Conservation (phyloP, 1,139 yeast species). For the Candida dubliniensis region DNA sequence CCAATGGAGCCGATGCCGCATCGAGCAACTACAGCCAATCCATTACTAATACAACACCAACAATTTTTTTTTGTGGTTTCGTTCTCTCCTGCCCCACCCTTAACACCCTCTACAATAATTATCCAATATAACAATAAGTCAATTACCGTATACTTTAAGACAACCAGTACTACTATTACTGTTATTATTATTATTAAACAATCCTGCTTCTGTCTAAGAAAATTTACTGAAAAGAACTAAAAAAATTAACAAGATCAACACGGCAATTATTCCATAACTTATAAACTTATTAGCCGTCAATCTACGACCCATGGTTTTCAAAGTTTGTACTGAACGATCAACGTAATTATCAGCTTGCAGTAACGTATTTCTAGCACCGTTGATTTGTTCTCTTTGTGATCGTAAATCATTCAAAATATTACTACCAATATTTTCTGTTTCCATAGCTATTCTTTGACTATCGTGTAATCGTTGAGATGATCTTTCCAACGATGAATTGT, state of each 20-base stretch:
- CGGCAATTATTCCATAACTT: constrained; percentile 93
- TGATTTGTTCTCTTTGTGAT: constrained; percentile 90
- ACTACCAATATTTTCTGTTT: constrained; percentile 90
- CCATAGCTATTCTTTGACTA: constrained; percentile 86
- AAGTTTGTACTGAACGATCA: constrained; percentile 82
- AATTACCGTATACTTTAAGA: too few species aligned
- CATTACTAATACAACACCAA: not conserved
- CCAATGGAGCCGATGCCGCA: not conserved
- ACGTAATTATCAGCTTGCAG: constrained; percentile 92
- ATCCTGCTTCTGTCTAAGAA: constrained; percentile 35
- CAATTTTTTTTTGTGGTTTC: not conserved
- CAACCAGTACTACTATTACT: too few species aligned
- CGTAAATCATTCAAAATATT: constrained; percentile 85
- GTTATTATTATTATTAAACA: too few species aligned
- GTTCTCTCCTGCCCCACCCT: not conserved
- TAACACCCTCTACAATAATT: not conserved
- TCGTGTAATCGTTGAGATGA: constrained; percentile 83
- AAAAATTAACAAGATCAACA: constrained; percentile 76
- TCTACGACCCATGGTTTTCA: constrained; percentile 90
- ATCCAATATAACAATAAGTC: not conserved
- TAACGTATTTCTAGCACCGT: constrained; percentile 79
- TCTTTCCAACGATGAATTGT: constrained; percentile 79
- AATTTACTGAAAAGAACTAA: constrained; percentile 87
- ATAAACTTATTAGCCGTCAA: constrained; percentile 93
- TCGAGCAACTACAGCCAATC: not conserved